Evolutionary conservation across 139 green algal species (phyloP), one percentile per base, ranked within the genome.

Genomic region (Chlorella sp.): DNA sequence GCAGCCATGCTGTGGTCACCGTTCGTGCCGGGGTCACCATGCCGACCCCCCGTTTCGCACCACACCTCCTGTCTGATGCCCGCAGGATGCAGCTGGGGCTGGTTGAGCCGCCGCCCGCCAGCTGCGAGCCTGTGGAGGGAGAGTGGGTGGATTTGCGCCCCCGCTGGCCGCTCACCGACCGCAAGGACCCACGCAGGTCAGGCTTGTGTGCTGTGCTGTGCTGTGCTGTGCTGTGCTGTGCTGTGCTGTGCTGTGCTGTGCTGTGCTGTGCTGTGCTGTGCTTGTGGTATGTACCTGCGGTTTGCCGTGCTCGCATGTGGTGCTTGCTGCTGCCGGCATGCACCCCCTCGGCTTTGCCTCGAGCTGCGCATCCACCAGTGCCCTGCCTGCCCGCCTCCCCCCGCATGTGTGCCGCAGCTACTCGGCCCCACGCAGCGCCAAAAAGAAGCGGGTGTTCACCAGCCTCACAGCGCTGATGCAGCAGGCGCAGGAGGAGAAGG

Each of bases 111-210:
- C 88, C 91, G 21, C 82, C 91, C 3, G 84, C 86, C 48, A 69
- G 32, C 18, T 37, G 64, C n/a, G 66, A 75, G n/a, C 39, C 36
- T 0, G 18, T 32, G 26, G 53, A 82, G 81, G 93, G 53, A 0
- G 92, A 95, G 34, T 97, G 95, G 95, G 81, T 98, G n/a, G 96
- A 99, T 81, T 89, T 99, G 81, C 90, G 94, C 34, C 95, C 97
- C 0, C 93, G 97, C 40, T 99, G 97, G 97, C 97, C 97, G 2
- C 93, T 99, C 11, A 98, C 97, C 0, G 82, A 92, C 88, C 78
- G 90, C 26, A 88, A 88, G 48, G 92, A 95, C 61, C 39, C 40
- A 0, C 85, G 93, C 37, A 81, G 84, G 84, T 81, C 60, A 7
- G 34, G 1, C 16, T 11, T 14, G 19, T 12, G 19, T 36, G 79